phyloP scores from a whole-genome alignment of 768 basidiomycete genomes.

The Myochromella boudieri region DNA sequence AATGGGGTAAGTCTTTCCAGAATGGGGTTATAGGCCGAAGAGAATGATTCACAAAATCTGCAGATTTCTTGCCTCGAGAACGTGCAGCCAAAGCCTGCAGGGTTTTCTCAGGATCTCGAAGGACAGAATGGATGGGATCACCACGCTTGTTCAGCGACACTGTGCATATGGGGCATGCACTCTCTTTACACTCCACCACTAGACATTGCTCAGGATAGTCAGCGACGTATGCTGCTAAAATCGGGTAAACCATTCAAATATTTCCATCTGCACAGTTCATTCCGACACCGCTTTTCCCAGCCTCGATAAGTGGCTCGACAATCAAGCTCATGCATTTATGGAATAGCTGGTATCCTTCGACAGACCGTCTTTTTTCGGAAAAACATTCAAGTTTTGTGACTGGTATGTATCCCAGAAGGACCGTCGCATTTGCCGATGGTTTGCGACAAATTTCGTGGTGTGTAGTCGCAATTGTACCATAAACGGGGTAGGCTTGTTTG shows the following conservation, averaged over 20 bases:
- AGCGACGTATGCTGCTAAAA: too few species aligned
- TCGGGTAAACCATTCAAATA: conserved; percentile 23
- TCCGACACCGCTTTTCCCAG: conserved; percentile 26
- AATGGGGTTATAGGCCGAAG: too few species aligned
- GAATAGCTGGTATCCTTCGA: conserved; percentile 9
- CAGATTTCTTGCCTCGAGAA: background rate
- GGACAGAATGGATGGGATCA: background rate
- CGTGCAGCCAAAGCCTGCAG: background rate
- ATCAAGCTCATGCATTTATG: conserved; percentile 19
- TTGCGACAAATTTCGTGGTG: too few species aligned
- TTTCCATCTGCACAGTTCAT: conserved; percentile 33
- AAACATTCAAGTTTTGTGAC: conserved; percentile 27
- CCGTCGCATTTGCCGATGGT: too few species aligned
- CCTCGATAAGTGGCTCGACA: conserved; percentile 25
- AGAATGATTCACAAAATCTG: conserved; percentile 11
- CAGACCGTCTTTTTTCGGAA: background rate
- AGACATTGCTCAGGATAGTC: background rate
- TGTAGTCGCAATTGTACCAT: too few species aligned
- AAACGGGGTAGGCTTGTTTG: too few species aligned
- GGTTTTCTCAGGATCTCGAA: background rate
- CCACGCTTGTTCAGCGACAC: conserved; percentile 18
- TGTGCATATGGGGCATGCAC: conserved; percentile 25
- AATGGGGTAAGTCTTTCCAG: conserved; percentile 35
- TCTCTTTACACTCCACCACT: conserved; percentile 4
- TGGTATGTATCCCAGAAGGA: conserved; percentile 39